Evolutionary conservation across 1,284 basidiomycete genomes (phyloP).

Genomic region (Rhodotorula sp.): DNA sequence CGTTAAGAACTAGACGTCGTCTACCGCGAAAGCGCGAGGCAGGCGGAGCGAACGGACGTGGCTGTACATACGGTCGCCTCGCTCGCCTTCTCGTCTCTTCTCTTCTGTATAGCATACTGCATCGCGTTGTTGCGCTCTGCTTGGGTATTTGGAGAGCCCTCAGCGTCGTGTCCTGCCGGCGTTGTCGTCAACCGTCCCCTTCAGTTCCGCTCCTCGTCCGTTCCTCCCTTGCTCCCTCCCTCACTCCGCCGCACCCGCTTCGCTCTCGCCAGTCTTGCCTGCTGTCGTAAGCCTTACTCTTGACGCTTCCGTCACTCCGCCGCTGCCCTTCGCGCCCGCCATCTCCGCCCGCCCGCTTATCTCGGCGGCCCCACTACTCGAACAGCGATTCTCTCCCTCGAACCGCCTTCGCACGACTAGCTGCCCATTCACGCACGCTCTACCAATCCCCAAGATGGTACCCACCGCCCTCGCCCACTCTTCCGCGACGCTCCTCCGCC

Average conservation of each 20-base stretch:
- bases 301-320: too few species aligned
- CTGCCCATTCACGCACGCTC: not conserved
- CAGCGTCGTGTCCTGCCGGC: too few species aligned
- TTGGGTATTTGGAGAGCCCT: too few species aligned
- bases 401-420: not conserved
- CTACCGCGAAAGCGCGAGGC: not conserved
- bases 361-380: not conserved
- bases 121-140: not conserved
- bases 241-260: not conserved
- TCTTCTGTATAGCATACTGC: too few species aligned
- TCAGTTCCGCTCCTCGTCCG: too few species aligned
- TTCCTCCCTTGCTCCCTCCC: too few species aligned
- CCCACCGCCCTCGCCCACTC: not conserved
- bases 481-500: slow-evolving; percentile 7
- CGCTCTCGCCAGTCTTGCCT: not conserved
- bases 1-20: slow-evolving; percentile 19
- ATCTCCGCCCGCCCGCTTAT: not conserved
- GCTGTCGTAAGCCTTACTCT: not conserved
- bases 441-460: not conserved
- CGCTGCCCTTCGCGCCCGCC: too few species aligned
- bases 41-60: not conserved
- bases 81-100: not conserved
- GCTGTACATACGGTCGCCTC: not conserved
- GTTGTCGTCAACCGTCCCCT: too few species aligned
- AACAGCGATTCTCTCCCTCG: not conserved